phyloP scores from a whole-genome alignment of 768 basidiomycete genomes.

The Coprinopsis cinerea region DNA sequence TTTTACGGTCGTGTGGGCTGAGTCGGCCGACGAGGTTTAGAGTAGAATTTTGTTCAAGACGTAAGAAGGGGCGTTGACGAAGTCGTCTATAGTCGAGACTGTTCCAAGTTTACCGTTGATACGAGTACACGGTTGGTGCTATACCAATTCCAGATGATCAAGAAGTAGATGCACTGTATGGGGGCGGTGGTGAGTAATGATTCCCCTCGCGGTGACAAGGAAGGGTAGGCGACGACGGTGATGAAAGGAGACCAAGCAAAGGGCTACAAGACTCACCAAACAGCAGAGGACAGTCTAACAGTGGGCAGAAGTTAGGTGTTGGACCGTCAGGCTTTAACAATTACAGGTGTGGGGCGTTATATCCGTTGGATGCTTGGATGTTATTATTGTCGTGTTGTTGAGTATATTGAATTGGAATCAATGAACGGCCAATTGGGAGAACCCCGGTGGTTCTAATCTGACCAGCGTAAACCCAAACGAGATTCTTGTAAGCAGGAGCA shows the following conservation, averaged over 20 bases:
- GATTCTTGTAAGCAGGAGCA: background rate
- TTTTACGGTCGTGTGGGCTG: background rate
- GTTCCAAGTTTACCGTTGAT: too few relatives aligned
- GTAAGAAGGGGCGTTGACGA: background rate
- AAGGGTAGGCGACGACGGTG: background rate
- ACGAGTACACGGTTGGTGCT: too few relatives aligned
- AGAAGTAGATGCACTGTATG: too few relatives aligned
- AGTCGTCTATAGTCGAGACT: background rate
- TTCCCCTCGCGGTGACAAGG: background rate
- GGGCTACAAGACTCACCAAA: background rate
- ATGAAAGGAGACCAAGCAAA: background rate
- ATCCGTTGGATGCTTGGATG: too few relatives aligned
- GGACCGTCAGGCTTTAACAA: constrained; percentile 1
- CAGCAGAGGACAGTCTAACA: background rate
- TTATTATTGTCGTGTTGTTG: background rate
- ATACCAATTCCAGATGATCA: too few relatives aligned
- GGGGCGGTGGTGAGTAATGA: background rate
- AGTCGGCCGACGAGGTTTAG: background rate
- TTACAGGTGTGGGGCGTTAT: background rate
- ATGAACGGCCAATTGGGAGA: background rate
- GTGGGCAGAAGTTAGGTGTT: background rate
- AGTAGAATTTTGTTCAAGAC: background rate
- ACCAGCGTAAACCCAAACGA: background rate
- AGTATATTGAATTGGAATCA: too few relatives aligned
- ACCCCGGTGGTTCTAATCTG: background rate